Conservation (phyloP, 176 grass and related monocot genomes). For the Neostapfia colusana region DNA sequence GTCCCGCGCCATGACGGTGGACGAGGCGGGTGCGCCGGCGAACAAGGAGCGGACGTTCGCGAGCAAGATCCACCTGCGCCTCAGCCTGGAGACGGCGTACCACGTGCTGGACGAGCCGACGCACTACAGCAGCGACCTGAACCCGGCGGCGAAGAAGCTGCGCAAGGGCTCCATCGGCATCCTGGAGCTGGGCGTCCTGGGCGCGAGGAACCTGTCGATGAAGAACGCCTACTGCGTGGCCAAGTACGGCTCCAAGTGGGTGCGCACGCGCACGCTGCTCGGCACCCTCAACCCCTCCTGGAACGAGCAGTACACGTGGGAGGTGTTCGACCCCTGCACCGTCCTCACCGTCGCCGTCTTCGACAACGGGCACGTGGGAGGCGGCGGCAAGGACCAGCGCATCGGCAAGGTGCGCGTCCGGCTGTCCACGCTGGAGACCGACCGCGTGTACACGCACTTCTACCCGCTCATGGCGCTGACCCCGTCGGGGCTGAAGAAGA, state of each 20-base stretch:
- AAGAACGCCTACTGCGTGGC: constrained; percentile 65
- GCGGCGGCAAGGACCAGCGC: constrained; percentile 26
- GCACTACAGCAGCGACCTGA: constrained; percentile 78
- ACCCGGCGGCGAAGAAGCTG: constrained; percentile 59
- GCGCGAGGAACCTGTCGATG: constrained; percentile 43
- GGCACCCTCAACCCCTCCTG: constrained; percentile 38
- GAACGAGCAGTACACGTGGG: constrained; percentile 96
- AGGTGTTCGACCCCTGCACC: constrained; percentile 75
- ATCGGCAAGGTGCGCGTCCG: constrained; percentile 79
- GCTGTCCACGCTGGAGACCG: constrained; percentile 47
- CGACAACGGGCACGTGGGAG: constrained; percentile 57
- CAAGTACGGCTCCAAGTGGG: constrained; percentile 87
- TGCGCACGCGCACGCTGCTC: constrained; percentile 66
- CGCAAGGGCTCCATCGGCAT: constrained; percentile 61
- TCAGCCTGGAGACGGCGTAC: constrained; percentile 80
- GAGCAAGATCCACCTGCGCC: constrained; percentile 67
- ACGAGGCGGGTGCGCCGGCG: constrained; percentile 33
- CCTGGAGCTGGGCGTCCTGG: constrained; percentile 77
- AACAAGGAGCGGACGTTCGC: constrained; percentile 44
- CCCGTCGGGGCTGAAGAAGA: constrained; percentile 61
- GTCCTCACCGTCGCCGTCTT: constrained; percentile 66
- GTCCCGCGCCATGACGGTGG: constrained; percentile 31
- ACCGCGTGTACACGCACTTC: constrained; percentile 64
- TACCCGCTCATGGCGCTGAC: constrained; percentile 59
- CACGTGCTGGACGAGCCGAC: constrained; percentile 85